Base-by-base conservation (phyloP, 441 rosid genomes). In the Mallotus repandus region DNA sequence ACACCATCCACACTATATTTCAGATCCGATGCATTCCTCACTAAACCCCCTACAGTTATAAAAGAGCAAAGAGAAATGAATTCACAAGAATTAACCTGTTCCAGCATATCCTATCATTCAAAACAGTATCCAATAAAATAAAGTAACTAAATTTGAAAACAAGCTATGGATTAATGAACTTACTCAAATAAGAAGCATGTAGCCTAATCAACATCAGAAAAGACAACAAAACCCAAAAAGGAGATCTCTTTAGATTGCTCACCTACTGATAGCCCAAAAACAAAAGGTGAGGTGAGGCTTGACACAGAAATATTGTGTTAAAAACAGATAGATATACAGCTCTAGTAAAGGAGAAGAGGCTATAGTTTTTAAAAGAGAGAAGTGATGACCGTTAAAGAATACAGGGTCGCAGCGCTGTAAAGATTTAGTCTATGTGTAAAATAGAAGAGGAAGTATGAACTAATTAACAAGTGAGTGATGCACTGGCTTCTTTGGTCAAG, bases 1-100 rank as follows among this genome's bases (percentile, higher is more conserved):
- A 55, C 65, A 77, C 18, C 69, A 68, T 66, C 9, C 13, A 13
- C 64, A 59, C 45, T 61, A 73, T 4, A 52, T 66, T 35, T 62
- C 71, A 79, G 77, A 82, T 82, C 86, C 63, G 70, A 72, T 32
- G 58, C 58, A 22, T 21, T 56, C 43, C n/a, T 49, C 54, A 35
- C 11, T 13, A 9, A 35, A 46, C 43, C 32, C 16, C 21, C 0
- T 49, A 66, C 9, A 22, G 22, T 38, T 22, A 2, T 15, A 62
- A 63, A 22, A 10, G 5, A 21, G 21, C 13, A 4, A 2, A 63
- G 41, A 7, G 11, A 38, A n/a, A 35, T 14, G 19, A 43, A 8
- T 4, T 63, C 4, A 6, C 14, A 32, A 9, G 29, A 35, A 54
- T 55, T 32, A 12, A 65, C 18, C 77, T 12, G n/a, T 21, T 0